phyloP scores from a whole-genome alignment of 2,329 filamentous ascomycete genomes.

The Didymella sp. region DNA sequence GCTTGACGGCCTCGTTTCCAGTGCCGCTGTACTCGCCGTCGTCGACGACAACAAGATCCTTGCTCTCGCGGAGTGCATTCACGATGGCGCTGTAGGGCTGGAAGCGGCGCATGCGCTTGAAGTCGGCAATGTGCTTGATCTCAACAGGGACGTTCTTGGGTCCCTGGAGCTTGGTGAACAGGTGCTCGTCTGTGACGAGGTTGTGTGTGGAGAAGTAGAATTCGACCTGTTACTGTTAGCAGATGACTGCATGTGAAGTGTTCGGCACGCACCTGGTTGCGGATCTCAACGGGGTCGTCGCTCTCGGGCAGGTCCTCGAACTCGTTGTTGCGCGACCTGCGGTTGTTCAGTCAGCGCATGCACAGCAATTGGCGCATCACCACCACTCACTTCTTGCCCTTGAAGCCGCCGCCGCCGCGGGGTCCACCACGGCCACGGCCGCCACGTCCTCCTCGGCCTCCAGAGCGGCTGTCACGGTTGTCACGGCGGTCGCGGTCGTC shows the following conservation, averaged over 20 bases:
- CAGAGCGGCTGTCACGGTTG: slow-evolving; percentile 5
- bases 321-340: slow-evolving; percentile 37
- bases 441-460: slow-evolving; percentile 17
- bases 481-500: slow-evolving; percentile 20
- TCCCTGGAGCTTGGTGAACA: slow-evolving; percentile 80
- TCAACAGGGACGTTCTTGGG: slow-evolving; percentile 81
- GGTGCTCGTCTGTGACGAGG: slow-evolving; percentile 84
- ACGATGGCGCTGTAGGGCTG: slow-evolving; percentile 85
- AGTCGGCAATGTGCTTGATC: slow-evolving; percentile 78
- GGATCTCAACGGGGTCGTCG: slow-evolving; percentile 80
- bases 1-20: slow-evolving; percentile 61
- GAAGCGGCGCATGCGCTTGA: slow-evolving; percentile 97
- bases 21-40: slow-evolving; percentile 65
- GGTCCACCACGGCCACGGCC: slow-evolving; percentile 23
- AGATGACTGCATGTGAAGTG: neutral
- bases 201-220: slow-evolving; percentile 97
- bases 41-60: slow-evolving; percentile 74
- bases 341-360: slow-evolving; percentile 25
- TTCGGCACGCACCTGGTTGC: slow-evolving; percentile 70
- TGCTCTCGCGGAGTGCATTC: slow-evolving; percentile 79
- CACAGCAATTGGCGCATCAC: neutral
- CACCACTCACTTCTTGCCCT: slow-evolving; percentile 27
- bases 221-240: slow-evolving; percentile 69
- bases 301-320: slow-evolving; percentile 67
- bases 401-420: slow-evolving; percentile 27